Conservation (phyloP, 2,329 filamentous ascomycete genomes). For the Pseudocercospora pini-densiflorae region DNA sequence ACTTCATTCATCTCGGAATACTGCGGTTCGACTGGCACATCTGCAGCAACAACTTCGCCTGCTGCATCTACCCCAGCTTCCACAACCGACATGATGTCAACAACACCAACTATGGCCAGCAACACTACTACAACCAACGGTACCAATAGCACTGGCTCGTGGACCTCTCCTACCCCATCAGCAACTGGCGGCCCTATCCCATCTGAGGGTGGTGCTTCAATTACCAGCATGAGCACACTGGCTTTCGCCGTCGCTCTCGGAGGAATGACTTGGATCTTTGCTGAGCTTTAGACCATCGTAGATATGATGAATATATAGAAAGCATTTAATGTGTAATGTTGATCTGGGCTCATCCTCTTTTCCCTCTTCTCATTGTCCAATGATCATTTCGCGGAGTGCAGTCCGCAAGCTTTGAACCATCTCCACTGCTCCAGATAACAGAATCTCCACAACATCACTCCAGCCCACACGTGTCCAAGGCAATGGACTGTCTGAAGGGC, state of each 20-base stretch:
- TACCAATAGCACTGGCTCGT: slow-evolving; percentile 1
- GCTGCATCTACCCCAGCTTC: slow-evolving; percentile 2
- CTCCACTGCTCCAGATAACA: slow-evolving; percentile 1
- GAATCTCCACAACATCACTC: not conserved
- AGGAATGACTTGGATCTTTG: slow-evolving; percentile 28
- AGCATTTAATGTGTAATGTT: slow-evolving; percentile 11
- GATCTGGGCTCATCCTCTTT: not conserved
- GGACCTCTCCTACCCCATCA: slow-evolving; percentile 9
- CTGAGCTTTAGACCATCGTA: slow-evolving; percentile 20
- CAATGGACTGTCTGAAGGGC: not conserved
- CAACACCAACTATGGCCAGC: not conserved
- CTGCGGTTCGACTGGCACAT: slow-evolving; percentile 6
- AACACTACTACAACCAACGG: slow-evolving; percentile 2
- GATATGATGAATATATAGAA: not conserved
- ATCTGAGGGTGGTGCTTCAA: slow-evolving; percentile 12
- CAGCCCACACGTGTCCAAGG: not conserved
- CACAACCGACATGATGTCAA: not conserved
- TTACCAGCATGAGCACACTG: slow-evolving; percentile 16
- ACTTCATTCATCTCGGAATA: slow-evolving; percentile 12
- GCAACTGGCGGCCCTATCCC: slow-evolving; percentile 9
- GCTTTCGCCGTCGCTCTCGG: slow-evolving; percentile 25
- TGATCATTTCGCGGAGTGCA: not conserved
- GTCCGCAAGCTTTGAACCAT: not conserved
- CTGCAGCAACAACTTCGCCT: slow-evolving; percentile 1
- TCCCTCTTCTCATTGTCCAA: not conserved